Evolutionary conservation across 768 basidiomycete species (phyloP).

Genomic region (Trametes cingulata): DNA sequence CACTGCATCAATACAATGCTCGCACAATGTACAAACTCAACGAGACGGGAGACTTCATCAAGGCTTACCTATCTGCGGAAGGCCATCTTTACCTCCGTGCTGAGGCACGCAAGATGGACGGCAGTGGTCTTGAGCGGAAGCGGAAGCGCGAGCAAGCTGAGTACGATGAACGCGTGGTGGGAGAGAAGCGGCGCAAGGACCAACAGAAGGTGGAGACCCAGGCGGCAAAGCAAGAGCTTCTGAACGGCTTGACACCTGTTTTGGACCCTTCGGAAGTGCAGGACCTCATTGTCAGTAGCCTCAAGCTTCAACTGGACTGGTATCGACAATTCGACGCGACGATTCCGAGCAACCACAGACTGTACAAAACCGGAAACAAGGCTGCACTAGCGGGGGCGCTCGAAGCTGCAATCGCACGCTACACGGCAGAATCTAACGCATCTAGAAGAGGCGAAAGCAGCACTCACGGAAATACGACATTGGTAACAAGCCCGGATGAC

Average conservation of each 20-base stretch:
- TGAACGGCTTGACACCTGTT: background rate
- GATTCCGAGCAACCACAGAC: no score
- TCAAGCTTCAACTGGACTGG: background rate
- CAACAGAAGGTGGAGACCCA: background rate
- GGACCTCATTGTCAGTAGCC: background rate
- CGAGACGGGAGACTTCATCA: background rate
- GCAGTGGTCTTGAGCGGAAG: background rate
- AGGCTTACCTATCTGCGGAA: background rate
- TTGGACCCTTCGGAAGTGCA: background rate
- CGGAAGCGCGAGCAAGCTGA: background rate
- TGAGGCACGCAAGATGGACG: background rate
- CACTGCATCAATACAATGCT: conserved; percentile 17
- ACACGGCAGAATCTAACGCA: no score
- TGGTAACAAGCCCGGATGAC: no score
- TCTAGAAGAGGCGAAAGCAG: no score
- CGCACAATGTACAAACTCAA: background rate
- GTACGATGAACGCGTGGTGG: background rate
- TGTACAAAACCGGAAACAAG: no score
- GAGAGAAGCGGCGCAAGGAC: background rate
- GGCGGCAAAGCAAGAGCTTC: background rate
- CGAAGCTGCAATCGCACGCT: no score
- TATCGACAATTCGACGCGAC: background rate
- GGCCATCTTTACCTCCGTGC: background rate
- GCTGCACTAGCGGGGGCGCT: no score
- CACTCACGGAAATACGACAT: no score